Evolutionary conservation across 2,329 filamentous ascomycete species (phyloP), one percentile per base, ranked within the genome.

Genomic region (Myriosclerotinia curreyana): DNA sequence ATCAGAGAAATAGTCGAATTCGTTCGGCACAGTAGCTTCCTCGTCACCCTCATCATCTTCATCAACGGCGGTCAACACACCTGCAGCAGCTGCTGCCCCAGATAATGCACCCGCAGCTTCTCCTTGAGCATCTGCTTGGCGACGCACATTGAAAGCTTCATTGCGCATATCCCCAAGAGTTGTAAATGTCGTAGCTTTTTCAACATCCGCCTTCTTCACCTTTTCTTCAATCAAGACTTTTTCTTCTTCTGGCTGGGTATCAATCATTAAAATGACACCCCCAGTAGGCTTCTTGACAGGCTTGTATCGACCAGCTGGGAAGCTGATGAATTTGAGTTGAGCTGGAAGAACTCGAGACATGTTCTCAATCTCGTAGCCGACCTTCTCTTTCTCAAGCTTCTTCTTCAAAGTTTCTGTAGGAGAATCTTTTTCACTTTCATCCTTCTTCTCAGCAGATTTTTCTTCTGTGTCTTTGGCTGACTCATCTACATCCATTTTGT

Each of bases 201-300:
- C 86, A 0, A 81, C 85, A 1, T 83, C 82, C 5, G 83, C 82
- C 76, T 96, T 96, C 83, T 93, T 95, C 50, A 96, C 85, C 80
- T 96, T 96, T 77, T 98, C 86, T 76, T 98, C 95, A 55, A 99
- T 84, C 9, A 95, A 83, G 22, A 86, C 81, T 76, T 96, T 96
- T 55, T 87, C 78, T 75, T 96, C 89, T 1, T 86, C 84, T 0
- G 92, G 90, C 69, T 88, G 84, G 17, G 88, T 92, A 75, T 99
- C 95, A 64, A 91, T 83, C 28, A 99, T 86, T n/a, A 99, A 83
- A 42, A 98, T 87, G 46, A 96, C 92, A 69, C 95, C 95, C 69
- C 95, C 94, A 50, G 94, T 98, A 67, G 94, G 91, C 90, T 96
- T 88, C 80, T 91, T 91, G 66, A 98, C 93, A 44, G 95, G 94